Evolutionary conservation across 371 early-diverging fungal genomes (phyloP), one percentile per base, ranked within the genome.

Genomic region (Nematocida parisii): DNA sequence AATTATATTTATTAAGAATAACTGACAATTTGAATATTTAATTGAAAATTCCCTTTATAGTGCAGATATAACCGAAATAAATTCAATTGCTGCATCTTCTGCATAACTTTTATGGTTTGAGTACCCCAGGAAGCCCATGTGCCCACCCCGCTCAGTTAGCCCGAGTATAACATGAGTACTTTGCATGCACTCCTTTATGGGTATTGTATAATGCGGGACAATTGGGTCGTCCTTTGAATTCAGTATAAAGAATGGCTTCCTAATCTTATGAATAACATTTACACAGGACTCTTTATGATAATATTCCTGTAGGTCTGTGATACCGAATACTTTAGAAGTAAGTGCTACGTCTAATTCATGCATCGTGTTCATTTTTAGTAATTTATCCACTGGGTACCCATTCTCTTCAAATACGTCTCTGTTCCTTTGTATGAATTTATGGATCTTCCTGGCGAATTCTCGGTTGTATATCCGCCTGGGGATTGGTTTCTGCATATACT

Each of bases 211-310:
- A 5, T 72, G 75, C 0, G 89, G 89, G 4, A 92, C 90, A 74
- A 97, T 90, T 5, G 95, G 95, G 85, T 97, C 97, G 85, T 96
- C 95, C 75, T 90, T 72, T 20, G 95, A 91, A 66, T 90, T 92
- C 39, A 93, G 87, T 75, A 93, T 92, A 15, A 94, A 85, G 73
- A 92, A 88, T 7, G 94, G 94, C 39, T 92, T 87, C 22, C 50
- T 81, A 54, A 87, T 85, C 13, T 75, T 60, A 5, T 71, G 40
- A 5, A 87, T 74, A 70, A 77, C 77, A 18, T 47, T 47, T 20
- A 64, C 75, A 68, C 77, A 71, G 6, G 73, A 72, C 40, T 84
- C 72, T 61, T 82, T 75, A 40, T 72, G 45, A 66, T 85, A 86
- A 66, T 84, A 86, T 42, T 85, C 73, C 4, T 83, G 61, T 15